These are phyloP conservation scores for Zymoseptoria crescenta DNA, from an alignment of 2,329 filamentous ascomycete species.

Conservation along the genomic window DNA sequence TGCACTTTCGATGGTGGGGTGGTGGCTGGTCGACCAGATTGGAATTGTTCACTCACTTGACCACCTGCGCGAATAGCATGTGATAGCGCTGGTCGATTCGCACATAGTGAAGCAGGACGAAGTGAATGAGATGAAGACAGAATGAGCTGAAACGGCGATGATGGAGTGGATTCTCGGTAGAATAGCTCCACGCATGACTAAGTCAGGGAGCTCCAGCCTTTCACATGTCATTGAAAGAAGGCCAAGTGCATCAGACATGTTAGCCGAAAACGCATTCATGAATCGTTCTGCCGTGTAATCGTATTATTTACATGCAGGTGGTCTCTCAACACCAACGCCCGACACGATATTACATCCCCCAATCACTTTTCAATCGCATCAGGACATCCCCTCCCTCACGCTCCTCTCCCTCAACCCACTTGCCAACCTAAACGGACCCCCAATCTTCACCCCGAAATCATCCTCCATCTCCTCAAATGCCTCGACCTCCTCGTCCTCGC, in stretches of 20 bases:
- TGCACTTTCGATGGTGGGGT: not conserved
- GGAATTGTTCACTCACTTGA: not conserved
- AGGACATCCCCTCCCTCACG: not conserved
- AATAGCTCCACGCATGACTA: not conserved
- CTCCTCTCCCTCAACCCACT: slow-evolving; percentile 10
- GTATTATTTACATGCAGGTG: too few relatives aligned
- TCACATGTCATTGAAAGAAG: not conserved
- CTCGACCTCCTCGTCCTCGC: slow-evolving; percentile 19
- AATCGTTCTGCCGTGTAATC: not conserved
- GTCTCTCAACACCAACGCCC: too few relatives aligned
- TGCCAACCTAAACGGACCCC: slow-evolving; percentile 23
- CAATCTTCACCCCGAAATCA: slow-evolving; percentile 47
- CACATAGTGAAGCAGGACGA: not conserved
- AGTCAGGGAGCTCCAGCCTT: not conserved
- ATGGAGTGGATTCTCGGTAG: not conserved
- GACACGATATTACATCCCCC: too few relatives aligned
- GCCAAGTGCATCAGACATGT: too few relatives aligned
- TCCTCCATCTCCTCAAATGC: slow-evolving; percentile 42
- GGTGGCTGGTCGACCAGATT: too few relatives aligned
- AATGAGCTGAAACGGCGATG: not conserved
- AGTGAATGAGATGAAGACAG: not conserved
- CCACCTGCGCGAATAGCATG: not conserved
- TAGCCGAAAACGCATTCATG: not conserved
- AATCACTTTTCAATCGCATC: not conserved
- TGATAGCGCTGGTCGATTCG: not conserved